Conservation (phyloP, 1,284 basidiomycete genomes). For the Earliella scabrosa region DNA sequence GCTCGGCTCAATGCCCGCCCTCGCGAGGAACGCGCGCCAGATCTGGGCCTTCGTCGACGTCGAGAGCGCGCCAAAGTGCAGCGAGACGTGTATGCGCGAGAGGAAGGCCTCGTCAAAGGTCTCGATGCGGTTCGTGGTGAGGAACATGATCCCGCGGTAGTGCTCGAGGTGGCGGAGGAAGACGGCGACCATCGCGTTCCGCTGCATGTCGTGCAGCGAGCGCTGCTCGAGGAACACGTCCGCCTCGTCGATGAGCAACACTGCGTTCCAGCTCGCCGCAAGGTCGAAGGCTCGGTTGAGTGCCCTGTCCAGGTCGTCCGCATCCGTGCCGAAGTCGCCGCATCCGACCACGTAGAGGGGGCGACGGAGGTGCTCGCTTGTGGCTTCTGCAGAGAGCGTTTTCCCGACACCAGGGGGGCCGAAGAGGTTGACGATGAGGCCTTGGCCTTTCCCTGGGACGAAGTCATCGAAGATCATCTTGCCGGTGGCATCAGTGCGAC, state of each 20-base stretch:
- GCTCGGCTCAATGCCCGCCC: conserved; percentile 33
- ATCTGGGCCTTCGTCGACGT: not conserved
- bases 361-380: not conserved
- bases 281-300: conserved; percentile 39
- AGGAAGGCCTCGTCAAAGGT: conserved; percentile 68
- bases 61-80: conserved; percentile 48
- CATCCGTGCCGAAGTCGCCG: conserved; percentile 58
- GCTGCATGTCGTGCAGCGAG: conserved; percentile 57
- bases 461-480: conserved; percentile 56
- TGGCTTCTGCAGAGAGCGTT: not conserved
- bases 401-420: not conserved
- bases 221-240: conserved; percentile 46
- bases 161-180: conserved; percentile 31
- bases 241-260: conserved; percentile 61
- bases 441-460: conserved; percentile 42
- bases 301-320: conserved; percentile 34
- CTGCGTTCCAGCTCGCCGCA: conserved; percentile 62
- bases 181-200: conserved; percentile 69
- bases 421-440: conserved; percentile 2
- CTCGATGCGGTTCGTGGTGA: conserved; percentile 66
- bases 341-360: conserved; percentile 58
- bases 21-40: conserved; percentile 2
- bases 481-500: conserved; percentile 42
- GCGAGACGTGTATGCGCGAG: conserved; percentile 57
- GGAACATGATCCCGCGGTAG: conserved; percentile 39